phyloP scores from a whole-genome alignment of 345 rosid species.

The Camelina hispida region DNA sequence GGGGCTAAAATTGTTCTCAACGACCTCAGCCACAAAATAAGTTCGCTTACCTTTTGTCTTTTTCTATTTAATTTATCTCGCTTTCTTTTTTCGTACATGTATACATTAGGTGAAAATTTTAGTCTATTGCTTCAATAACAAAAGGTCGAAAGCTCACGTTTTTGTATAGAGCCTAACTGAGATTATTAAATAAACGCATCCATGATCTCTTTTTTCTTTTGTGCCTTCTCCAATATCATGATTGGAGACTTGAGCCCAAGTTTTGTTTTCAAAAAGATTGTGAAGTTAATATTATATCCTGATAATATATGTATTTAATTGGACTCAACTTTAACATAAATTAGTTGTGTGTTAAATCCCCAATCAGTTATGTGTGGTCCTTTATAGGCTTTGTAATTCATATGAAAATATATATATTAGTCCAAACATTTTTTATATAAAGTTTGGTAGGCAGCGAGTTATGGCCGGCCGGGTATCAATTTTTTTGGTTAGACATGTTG shows the following conservation, averaged over 20 bases:
- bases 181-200: not conserved
- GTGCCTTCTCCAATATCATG: not conserved
- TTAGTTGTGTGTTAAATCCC: not conserved
- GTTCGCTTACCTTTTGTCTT: not conserved
- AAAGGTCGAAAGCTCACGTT: not conserved
- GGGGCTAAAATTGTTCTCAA: not conserved
- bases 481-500: not conserved
- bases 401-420: not conserved
- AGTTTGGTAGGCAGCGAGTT: constrained; percentile 5
- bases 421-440: not conserved
- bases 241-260: too few species aligned
- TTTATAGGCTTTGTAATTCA: not conserved
- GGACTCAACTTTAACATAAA: too few species aligned
- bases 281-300: too few species aligned
- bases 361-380: not conserved
- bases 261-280: too few species aligned
- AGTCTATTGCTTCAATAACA: too few species aligned
- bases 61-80: not conserved
- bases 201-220: not conserved
- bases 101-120: not conserved
- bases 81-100: not conserved
- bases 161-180: not conserved
- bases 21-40: not conserved
- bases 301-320: too few species aligned
- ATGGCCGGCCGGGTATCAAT: not conserved